Evolutionary conservation across 2,329 filamentous ascomycete genomes (phyloP).

Genomic region (Fusarium udum): DNA sequence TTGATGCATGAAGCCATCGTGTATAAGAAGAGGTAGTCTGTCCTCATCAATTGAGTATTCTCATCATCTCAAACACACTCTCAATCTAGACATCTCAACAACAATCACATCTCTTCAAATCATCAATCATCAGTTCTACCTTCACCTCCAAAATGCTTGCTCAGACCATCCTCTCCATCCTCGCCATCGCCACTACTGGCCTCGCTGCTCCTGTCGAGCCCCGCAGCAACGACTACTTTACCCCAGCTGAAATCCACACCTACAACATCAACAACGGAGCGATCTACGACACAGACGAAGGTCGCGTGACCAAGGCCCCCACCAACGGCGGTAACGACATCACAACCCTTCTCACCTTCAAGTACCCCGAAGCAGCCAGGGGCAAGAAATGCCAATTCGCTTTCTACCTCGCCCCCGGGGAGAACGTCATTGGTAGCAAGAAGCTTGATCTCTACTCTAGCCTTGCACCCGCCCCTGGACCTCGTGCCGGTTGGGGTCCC

Average conservation of each 20-base stretch:
- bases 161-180: neutral
- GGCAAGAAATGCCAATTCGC: neutral
- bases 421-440: neutral
- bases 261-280: slow-evolving; percentile 1
- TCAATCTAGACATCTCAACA: neutral
- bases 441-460: slow-evolving; percentile 1
- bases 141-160: neutral
- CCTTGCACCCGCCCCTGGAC: neutral
- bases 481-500: neutral
- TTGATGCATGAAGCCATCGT: neutral
- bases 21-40: neutral
- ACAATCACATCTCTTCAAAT: too few relatives aligned
- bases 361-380: neutral
- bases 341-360: neutral
- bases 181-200: neutral
- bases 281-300: neutral
- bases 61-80: neutral
- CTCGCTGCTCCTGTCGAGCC: neutral
- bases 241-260: neutral
- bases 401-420: neutral
- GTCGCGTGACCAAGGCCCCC: neutral
- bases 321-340: neutral
- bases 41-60: neutral
- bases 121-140: neutral
- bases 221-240: neutral